phyloP scores from a whole-genome alignment of 2,329 filamentous ascomycete genomes.

The Dothiorella sarmentorum region DNA sequence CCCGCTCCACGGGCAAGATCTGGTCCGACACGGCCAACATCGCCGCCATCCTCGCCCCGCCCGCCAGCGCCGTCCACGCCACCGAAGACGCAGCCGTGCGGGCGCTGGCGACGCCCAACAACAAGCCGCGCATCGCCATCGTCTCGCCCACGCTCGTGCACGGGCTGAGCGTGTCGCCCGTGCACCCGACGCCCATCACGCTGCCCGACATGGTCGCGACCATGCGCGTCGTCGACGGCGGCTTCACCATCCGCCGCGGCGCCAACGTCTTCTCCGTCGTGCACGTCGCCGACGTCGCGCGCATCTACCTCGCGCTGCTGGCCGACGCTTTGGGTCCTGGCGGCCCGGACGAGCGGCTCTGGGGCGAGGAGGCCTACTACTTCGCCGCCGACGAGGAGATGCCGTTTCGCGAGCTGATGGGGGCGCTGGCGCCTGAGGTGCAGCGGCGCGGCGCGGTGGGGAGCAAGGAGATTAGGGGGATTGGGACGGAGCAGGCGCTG shows the following conservation, averaged over 20 bases:
- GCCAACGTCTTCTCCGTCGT: not conserved
- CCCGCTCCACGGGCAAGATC: not conserved
- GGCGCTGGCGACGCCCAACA: not conserved
- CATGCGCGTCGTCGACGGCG: not conserved
- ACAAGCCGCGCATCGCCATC: slow-evolving; percentile 33
- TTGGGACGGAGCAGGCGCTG: slow-evolving; percentile 44
- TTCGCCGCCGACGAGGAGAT: slow-evolving; percentile 59
- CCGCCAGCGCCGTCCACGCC: not conserved
- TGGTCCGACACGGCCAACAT: slow-evolving; percentile 8
- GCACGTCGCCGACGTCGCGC: slow-evolving; percentile 1
- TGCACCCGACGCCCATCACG: not conserved
- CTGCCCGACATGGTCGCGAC: not conserved
- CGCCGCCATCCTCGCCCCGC: not conserved
- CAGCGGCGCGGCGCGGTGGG: slow-evolving; percentile 51
- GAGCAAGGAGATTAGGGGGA: slow-evolving; percentile 33
- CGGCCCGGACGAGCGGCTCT: slow-evolving; percentile 29
- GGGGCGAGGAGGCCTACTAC: slow-evolving; percentile 64
- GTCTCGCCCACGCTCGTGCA: not conserved
- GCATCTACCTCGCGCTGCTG: not conserved
- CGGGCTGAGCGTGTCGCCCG: not conserved
- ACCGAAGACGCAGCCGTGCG: not conserved
- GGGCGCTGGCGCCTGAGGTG: slow-evolving; percentile 37
- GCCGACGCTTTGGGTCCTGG: not conserved
- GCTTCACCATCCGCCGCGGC: not conserved
- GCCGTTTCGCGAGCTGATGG: slow-evolving; percentile 59